Evolutionary conservation across 2,329 filamentous ascomycete species (phyloP).

Genomic region (Metarhizium guizhouense): DNA sequence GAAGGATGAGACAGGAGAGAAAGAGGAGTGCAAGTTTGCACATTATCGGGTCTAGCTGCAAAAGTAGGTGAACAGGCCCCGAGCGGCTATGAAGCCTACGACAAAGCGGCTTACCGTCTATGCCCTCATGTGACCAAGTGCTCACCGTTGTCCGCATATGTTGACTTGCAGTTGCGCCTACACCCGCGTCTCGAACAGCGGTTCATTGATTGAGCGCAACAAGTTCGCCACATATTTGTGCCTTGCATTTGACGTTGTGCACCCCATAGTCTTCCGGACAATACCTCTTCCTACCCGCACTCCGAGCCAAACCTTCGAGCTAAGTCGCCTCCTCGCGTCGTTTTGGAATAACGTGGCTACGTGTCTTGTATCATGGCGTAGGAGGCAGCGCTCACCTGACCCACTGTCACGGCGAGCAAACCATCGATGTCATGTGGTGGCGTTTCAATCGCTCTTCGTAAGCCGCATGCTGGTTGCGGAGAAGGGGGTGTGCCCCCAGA

Average conservation of each 20-base stretch:
- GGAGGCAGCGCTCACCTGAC: slow-evolving; percentile 21
- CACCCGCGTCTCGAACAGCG: not conserved
- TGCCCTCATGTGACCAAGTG: no score
- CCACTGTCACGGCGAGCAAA: slow-evolving; percentile 14
- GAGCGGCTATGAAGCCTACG: no score
- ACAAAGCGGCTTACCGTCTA: no score
- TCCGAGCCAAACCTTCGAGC: not conserved
- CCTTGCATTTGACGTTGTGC: not conserved
- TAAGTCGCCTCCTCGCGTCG: not conserved
- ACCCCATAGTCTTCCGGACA: not conserved
- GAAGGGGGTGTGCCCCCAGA: not conserved
- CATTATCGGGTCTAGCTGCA: slow-evolving; percentile 23
- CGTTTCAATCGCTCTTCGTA: slow-evolving; percentile 6
- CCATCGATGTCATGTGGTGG: slow-evolving; percentile 22
- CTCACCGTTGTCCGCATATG: not conserved
- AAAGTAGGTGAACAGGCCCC: not conserved
- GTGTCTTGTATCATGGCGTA: slow-evolving; percentile 12
- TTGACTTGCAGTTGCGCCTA: not conserved
- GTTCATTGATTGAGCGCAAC: no score
- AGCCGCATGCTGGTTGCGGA: not conserved
- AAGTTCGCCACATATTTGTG: not conserved
- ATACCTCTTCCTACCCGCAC: not conserved
- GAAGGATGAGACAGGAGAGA: slow-evolving; percentile 12
- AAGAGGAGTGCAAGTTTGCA: slow-evolving; percentile 24
- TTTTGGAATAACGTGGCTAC: not conserved